Percentiles rank a stretch among this genome's conserved stretches.
These are phyloP conservation scores for Sugiyamaella grinbergsii DNA, from an alignment of 1,139 yeast genomes.

Conservation along the genomic window DNA sequence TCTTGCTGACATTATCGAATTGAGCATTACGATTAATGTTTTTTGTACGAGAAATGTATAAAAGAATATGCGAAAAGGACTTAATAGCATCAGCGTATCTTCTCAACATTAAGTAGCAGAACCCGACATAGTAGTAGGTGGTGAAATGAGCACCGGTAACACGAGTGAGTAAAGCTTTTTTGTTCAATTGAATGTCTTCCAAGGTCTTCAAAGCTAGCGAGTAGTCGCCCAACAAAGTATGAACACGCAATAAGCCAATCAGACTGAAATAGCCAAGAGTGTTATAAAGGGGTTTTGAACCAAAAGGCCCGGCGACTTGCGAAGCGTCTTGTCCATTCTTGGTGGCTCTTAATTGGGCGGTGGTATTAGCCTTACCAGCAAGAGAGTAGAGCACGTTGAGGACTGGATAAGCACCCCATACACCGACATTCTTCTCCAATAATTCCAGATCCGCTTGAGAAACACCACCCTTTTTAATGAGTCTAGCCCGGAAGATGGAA, in stretches of 20 bases:
- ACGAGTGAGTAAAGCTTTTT: slow-evolving; percentile 49
- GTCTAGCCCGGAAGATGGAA: slow-evolving; percentile 47
- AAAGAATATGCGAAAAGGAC: slow-evolving; percentile 50
- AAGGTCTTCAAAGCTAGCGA: slow-evolving; percentile 51
- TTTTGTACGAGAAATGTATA: slow-evolving; percentile 51
- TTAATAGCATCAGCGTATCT: slow-evolving; percentile 54
- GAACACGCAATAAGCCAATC: slow-evolving; percentile 53
- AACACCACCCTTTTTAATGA: slow-evolving; percentile 40
- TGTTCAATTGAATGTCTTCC: slow-evolving; percentile 51
- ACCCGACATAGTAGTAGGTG: slow-evolving; percentile 54
- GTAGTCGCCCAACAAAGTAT: slow-evolving; percentile 52
- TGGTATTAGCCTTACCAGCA: slow-evolving; percentile 48
- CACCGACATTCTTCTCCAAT: slow-evolving; percentile 46
- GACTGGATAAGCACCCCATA: slow-evolving; percentile 52
- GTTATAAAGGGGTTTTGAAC: slow-evolving; percentile 48
- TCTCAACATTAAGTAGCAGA: slow-evolving; percentile 53
- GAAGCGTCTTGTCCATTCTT: slow-evolving; percentile 41
- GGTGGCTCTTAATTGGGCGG: slow-evolving; percentile 47
- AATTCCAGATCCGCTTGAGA: slow-evolving; percentile 40
- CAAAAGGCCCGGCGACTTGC: slow-evolving; percentile 50
- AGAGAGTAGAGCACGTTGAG: slow-evolving; percentile 52
- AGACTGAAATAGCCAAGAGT: slow-evolving; percentile 53
- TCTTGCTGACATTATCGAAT: slow-evolving; percentile 50
- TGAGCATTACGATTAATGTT: slow-evolving; percentile 49
- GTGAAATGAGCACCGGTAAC: slow-evolving; percentile 54